phyloP scores from a whole-genome alignment of 495 filamentous ascomycete genomes.

The Podospora anserina region DNA sequence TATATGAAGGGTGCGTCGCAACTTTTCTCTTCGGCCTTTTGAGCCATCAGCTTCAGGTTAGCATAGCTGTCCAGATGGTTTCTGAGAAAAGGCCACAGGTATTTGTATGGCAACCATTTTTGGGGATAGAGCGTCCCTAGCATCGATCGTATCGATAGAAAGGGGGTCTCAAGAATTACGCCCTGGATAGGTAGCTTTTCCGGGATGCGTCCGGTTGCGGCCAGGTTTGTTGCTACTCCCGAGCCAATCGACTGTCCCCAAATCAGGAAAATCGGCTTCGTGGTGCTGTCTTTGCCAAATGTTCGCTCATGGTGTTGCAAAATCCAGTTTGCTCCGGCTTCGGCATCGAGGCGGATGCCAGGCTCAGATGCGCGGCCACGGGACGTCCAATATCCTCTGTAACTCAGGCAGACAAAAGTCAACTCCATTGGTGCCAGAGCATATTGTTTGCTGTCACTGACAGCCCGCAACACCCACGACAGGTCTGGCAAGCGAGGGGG shows the following conservation, averaged over 20 bases:
- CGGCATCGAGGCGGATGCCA: conserved; percentile 63
- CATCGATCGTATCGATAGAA: conserved; percentile 70
- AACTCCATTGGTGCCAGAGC: conserved; percentile 34
- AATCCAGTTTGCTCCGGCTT: conserved; percentile 58
- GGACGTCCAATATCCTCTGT: conserved; percentile 78
- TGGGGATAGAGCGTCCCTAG: conserved; percentile 72
- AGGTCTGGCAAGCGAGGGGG: conserved; percentile 69
- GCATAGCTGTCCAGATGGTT: conserved; percentile 47
- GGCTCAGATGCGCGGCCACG: conserved; percentile 62
- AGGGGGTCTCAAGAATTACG: conserved; percentile 74
- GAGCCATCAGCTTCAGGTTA: conserved; percentile 39
- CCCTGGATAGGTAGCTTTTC: conserved; percentile 33
- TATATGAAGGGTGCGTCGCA: conserved; percentile 43
- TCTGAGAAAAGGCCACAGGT: conserved; percentile 49
- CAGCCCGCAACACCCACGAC: conserved; percentile 51
- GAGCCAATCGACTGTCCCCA: conserved; percentile 80
- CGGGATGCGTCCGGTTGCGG: conserved; percentile 26
- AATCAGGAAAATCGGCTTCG: conserved; percentile 51
- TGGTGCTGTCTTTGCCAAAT: conserved; percentile 21
- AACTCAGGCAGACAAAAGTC: conserved; percentile 64
- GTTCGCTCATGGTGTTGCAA: conserved; percentile 34
- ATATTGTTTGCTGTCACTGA: conserved; percentile 34
- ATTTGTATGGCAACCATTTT: conserved; percentile 71
- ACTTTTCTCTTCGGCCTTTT: conserved; percentile 20
- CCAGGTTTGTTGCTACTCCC: conserved; percentile 55